Base-by-base conservation (phyloP, 306 rosid species). In the Fagus sylvatica region DNA sequence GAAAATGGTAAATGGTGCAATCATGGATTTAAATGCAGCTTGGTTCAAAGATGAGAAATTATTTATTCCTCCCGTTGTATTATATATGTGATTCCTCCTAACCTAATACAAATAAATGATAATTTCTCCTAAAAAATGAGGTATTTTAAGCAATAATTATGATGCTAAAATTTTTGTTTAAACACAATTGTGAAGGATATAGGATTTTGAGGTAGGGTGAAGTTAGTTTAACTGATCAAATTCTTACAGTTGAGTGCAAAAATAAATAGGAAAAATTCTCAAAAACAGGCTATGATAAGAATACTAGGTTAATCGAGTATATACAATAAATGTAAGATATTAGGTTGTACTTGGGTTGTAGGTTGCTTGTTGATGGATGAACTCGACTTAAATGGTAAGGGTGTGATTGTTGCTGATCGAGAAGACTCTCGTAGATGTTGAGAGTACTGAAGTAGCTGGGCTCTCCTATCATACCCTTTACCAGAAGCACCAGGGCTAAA, bases 401-500 rank as follows among this genome's bases (percentile, higher is more conserved):
- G 83, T 13, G 80, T 67, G 61, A 74, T 66, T 7, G 82, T 69
- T 48, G 84, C 54, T 81, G 66, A 75, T 82, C 60, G 76, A 37
- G 88, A 81, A 32, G 94, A 90, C 17, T 74, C 66, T 0, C 97
- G 82, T 36, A 93, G 88, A 11, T 42, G 85, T 75, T 76, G 89
- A 2, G 97, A 88, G 79, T 91, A 88, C 62, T 55, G 88, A 69
- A 94, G 98, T 53, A 94, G 84, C 83, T 91, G 87, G 48, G 87
- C 84, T 82, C 85, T 91, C 82, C 98, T 86, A 68, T 86, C 85
- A 73, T 79, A 83, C 64, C 87, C 90, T 74, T 80, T 82, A 40
- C 64, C 60, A 17, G 48, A 71, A 69, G 42, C 19, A 3, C 76
- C 84, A 37, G 72, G 74, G 70, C 74, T 37, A n/a, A 9, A 40